phyloP scores from a whole-genome alignment of 495 filamentous ascomycete species.

The Neurospora sp. region DNA sequence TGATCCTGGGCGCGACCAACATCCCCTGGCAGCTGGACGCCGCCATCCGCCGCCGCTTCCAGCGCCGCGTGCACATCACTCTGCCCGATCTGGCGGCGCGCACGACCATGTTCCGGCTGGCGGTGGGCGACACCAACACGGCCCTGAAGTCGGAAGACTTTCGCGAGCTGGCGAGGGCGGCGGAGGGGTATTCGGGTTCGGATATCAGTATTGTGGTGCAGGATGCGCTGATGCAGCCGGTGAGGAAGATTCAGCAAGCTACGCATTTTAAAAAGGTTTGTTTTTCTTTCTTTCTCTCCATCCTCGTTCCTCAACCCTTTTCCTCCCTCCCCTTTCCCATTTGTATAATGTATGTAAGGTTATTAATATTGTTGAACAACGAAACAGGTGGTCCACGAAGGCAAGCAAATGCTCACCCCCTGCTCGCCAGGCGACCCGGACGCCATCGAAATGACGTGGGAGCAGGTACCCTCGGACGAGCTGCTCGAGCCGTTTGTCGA shows the following conservation, averaged over 20 bases:
- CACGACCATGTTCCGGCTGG: constrained; percentile 94
- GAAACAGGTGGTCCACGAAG: constrained; percentile 59
- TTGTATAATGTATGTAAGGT: neutral
- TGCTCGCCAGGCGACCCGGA: constrained; percentile 85
- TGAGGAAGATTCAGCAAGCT: constrained; percentile 93
- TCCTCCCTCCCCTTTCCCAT: neutral
- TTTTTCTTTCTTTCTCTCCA: neutral
- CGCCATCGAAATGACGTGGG: constrained; percentile 91
- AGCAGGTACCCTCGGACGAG: constrained; percentile 66
- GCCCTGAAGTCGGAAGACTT: constrained; percentile 72
- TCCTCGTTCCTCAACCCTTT: neutral
- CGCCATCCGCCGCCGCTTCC: constrained; percentile 95
- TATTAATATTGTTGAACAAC: constrained; percentile 1
- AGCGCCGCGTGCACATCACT: constrained; percentile 89
- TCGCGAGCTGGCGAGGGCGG: constrained; percentile 63
- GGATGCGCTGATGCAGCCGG: constrained; percentile 95
- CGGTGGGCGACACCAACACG: constrained; percentile 83
- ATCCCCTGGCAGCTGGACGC: constrained; percentile 99
- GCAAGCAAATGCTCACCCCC: constrained; percentile 70
- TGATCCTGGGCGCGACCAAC: constrained; percentile 95
- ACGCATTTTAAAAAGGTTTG: constrained; percentile 93
- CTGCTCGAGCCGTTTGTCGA: constrained; percentile 78
- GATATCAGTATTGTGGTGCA: constrained; percentile 97
- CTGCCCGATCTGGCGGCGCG: constrained; percentile 80
- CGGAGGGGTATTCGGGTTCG: constrained; percentile 88